Evolutionary conservation across 2,329 filamentous ascomycete species (phyloP).

Genomic region (Monosporascus sp.): DNA sequence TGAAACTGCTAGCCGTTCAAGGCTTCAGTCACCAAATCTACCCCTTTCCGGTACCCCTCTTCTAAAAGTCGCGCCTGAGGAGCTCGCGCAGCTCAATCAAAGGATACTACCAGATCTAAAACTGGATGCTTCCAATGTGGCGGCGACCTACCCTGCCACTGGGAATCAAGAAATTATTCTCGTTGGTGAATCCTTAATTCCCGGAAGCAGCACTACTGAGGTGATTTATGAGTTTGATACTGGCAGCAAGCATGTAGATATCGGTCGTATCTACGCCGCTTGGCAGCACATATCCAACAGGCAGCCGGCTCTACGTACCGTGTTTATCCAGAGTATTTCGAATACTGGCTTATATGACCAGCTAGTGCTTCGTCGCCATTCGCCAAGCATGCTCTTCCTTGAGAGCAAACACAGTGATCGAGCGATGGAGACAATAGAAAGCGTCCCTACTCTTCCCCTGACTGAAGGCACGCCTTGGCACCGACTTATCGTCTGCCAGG

Average conservation of each 20-base stretch:
- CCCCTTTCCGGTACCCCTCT: slow-evolving; percentile 45
- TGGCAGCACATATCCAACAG: slow-evolving; percentile 44
- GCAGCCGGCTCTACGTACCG: slow-evolving; percentile 41
- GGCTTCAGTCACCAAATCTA: slow-evolving; percentile 38
- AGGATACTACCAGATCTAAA: slow-evolving; percentile 35
- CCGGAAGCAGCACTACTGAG: slow-evolving; percentile 38
- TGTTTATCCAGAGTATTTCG: slow-evolving; percentile 47
- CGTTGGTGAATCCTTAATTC: slow-evolving; percentile 36
- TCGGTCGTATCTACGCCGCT: slow-evolving; percentile 39
- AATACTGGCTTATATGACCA: slow-evolving; percentile 45
- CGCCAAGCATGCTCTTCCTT: slow-evolving; percentile 48
- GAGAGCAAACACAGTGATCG: slow-evolving; percentile 37
- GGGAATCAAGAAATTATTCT: slow-evolving; percentile 44
- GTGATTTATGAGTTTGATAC: slow-evolving; percentile 43
- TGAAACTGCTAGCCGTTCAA: slow-evolving; percentile 37
- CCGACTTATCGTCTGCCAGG: slow-evolving; percentile 44
- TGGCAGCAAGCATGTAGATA: slow-evolving; percentile 33
- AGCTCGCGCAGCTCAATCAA: slow-evolving; percentile 37
- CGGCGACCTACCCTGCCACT: slow-evolving; percentile 43
- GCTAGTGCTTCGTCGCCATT: slow-evolving; percentile 40
- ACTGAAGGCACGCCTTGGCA: slow-evolving; percentile 39
- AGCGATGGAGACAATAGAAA: slow-evolving; percentile 32
- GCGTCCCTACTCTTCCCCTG: slow-evolving; percentile 35
- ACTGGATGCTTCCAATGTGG: slow-evolving; percentile 39
- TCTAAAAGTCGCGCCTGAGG: slow-evolving; percentile 41